Conservation (phyloP, 495 filamentous ascomycete genomes). For the Penicillium arizonense region DNA sequence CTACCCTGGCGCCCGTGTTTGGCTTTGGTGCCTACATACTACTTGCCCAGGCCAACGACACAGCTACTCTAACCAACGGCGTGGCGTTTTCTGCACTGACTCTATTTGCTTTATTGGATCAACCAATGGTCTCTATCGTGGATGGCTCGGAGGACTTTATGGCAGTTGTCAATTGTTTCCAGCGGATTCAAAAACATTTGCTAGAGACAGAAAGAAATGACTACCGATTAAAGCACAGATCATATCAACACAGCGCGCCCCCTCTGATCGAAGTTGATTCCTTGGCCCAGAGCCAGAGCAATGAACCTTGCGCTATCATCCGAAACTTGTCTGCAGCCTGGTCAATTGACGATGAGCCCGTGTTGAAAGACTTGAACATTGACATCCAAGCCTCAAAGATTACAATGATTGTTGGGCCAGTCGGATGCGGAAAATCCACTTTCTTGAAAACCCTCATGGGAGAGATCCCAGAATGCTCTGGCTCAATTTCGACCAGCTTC, state of each 20-base stretch:
- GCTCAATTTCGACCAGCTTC: slow-evolving; percentile 14
- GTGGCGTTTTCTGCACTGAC: slow-evolving; percentile 25
- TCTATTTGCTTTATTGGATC: slow-evolving; percentile 21
- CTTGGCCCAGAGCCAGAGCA: neutral
- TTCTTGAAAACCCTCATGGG: slow-evolving; percentile 50
- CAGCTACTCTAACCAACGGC: slow-evolving; percentile 18
- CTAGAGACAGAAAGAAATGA: slow-evolving; percentile 15
- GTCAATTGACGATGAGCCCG: slow-evolving; percentile 16
- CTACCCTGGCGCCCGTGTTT: slow-evolving; percentile 18
- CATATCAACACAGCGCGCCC: neutral
- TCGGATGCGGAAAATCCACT: slow-evolving; percentile 55
- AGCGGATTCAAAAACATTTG: slow-evolving; percentile 23
- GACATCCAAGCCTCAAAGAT: slow-evolving; percentile 33
- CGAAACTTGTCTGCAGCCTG: slow-evolving; percentile 17
- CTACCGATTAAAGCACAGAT: slow-evolving; percentile 2
- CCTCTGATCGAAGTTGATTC: slow-evolving; percentile 11
- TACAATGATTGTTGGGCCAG: slow-evolving; percentile 53
- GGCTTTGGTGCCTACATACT: slow-evolving; percentile 24
- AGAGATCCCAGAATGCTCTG: slow-evolving; percentile 37
- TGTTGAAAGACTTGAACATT: slow-evolving; percentile 16
- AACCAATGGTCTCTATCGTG: slow-evolving; percentile 15
- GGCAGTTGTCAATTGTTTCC: slow-evolving; percentile 25
- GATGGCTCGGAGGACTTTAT: slow-evolving; percentile 19
- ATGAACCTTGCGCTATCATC: slow-evolving; percentile 6
- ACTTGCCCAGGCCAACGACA: slow-evolving; percentile 12